A percentile compares a stretch with the other conserved stretches of the same genome.
phyloP scores from a whole-genome alignment of 2,329 filamentous ascomycete species.

The Ampelomyces quisqualis region DNA sequence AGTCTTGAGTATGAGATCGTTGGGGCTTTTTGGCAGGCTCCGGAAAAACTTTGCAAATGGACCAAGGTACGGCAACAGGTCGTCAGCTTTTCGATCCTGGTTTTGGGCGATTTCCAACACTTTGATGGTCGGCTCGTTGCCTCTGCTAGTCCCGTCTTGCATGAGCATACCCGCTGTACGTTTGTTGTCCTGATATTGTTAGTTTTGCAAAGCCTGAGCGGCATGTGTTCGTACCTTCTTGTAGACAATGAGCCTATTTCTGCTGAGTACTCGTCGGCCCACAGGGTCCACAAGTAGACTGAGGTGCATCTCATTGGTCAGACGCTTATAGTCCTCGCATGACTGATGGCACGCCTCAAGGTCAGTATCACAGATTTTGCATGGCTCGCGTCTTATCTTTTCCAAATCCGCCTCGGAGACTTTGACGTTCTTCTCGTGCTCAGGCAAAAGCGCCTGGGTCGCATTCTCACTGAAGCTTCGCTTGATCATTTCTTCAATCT shows the following conservation, averaged over 20 bases:
- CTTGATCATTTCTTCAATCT: slow-evolving; percentile 99
- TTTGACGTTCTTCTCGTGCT: slow-evolving; percentile 93
- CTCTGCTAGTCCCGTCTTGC: slow-evolving; percentile 69
- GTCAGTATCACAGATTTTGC: slow-evolving; percentile 75
- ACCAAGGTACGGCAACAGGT: slow-evolving; percentile 80
- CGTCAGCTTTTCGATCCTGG: slow-evolving; percentile 72
- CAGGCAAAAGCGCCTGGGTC: slow-evolving; percentile 87
- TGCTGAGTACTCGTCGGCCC: slow-evolving; percentile 74
- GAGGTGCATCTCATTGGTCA: slow-evolving; percentile 80
- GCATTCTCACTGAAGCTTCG: slow-evolving; percentile 98
- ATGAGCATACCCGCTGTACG: slow-evolving; percentile 79
- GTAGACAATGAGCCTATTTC: slow-evolving; percentile 78
- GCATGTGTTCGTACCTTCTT: slow-evolving; percentile 53
- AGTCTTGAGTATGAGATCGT: slow-evolving; percentile 67
- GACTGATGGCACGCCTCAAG: slow-evolving; percentile 80
- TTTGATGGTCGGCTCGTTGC: slow-evolving; percentile 68
- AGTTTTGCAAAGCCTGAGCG: slow-evolving; percentile 1
- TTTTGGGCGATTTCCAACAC: slow-evolving; percentile 75
- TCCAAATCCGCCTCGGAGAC: slow-evolving; percentile 87
- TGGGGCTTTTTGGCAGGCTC: slow-evolving; percentile 64
- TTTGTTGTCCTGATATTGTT: slow-evolving; percentile 64
- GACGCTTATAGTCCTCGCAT: slow-evolving; percentile 72
- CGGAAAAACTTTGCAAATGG: slow-evolving; percentile 68
- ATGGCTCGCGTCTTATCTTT: slow-evolving; percentile 84
- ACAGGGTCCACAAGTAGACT: slow-evolving; percentile 76